These are phyloP conservation scores for Rehmannia glutinosa DNA, from an alignment of 257 asterid species.

Conservation along the genomic window DNA sequence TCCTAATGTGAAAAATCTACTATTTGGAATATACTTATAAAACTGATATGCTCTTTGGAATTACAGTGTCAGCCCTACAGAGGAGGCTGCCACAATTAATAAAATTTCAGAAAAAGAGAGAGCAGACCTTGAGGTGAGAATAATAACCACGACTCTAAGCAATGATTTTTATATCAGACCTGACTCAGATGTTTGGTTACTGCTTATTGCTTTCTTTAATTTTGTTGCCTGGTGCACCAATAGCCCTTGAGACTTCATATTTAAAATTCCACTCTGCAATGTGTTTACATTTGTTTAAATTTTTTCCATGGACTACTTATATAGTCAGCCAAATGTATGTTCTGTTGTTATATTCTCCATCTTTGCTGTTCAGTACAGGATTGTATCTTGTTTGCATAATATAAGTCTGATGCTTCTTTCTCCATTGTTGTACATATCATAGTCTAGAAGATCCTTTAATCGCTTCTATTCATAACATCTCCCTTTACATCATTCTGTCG, in stretches of 20 bases:
- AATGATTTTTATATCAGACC: not conserved
- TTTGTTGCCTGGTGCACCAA: not conserved
- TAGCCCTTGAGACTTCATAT: too few relatives aligned
- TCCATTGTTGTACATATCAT: too few relatives aligned
- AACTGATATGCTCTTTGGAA: slow-evolving; percentile 15
- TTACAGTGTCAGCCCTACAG: slow-evolving; percentile 60
- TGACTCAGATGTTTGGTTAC: slow-evolving; percentile 1
- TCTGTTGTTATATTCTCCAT: too few relatives aligned
- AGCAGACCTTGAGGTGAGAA: slow-evolving; percentile 66
- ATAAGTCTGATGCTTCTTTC: too few relatives aligned
- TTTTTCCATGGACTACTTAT: not conserved
- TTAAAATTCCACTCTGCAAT: too few relatives aligned
- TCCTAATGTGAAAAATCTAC: slow-evolving; percentile 6
- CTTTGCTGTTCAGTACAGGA: not conserved
- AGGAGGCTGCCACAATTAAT: slow-evolving; percentile 39
- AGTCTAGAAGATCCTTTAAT: too few relatives aligned
- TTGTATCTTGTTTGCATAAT: not conserved
- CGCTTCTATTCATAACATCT: too few relatives aligned
- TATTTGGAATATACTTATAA: not conserved
- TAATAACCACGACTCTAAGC: slow-evolving; percentile 6
- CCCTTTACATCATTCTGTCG: too few relatives aligned
- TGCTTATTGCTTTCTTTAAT: slow-evolving; percentile 5
- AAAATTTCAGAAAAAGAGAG: slow-evolving; percentile 59
- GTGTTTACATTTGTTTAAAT: too few relatives aligned
- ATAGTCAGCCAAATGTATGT: not conserved